Conservation (phyloP, 352 stramenopile genomes). For the Plasmopara viticola region DNA sequence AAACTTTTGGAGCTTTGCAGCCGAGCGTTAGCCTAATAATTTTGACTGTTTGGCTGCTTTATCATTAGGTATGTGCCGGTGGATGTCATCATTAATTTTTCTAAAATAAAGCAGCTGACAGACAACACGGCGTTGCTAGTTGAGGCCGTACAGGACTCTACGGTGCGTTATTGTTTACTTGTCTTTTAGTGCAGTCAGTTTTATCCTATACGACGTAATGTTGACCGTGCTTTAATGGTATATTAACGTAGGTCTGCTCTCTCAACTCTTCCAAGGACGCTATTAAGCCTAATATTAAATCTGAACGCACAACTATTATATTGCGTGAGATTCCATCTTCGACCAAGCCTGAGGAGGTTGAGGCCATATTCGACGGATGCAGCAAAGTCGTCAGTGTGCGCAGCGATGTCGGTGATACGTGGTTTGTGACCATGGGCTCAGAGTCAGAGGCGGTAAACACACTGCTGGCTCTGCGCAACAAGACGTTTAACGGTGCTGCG, state of each 20-base stretch:
- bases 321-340: slow-evolving; percentile 87
- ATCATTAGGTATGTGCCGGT: slow-evolving; percentile 68
- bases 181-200: neutral
- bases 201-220: too few species aligned
- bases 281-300: slow-evolving; percentile 91
- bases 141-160: slow-evolving; percentile 67
- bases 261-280: slow-evolving; percentile 77
- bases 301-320: slow-evolving; percentile 91
- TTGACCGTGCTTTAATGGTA: neutral
- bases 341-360: slow-evolving; percentile 76
- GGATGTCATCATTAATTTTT: slow-evolving; percentile 76
- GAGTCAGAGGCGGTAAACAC: slow-evolving; percentile 84
- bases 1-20: neutral
- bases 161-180: slow-evolving; percentile 19
- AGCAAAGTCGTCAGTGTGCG: slow-evolving; percentile 74
- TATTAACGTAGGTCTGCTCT: slow-evolving; percentile 37
- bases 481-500: slow-evolving; percentile 84
- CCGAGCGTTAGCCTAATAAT: neutral
- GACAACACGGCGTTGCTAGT: slow-evolving; percentile 53
- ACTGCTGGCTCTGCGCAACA: slow-evolving; percentile 79
- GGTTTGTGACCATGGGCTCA: slow-evolving; percentile 88
- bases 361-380: slow-evolving; percentile 81
- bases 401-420: slow-evolving; percentile 91
- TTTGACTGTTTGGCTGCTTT: neutral
- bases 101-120: slow-evolving; percentile 84